Conservation (phyloP, 2,329 filamentous ascomycete genomes). For the Arachnomyces sp. region DNA sequence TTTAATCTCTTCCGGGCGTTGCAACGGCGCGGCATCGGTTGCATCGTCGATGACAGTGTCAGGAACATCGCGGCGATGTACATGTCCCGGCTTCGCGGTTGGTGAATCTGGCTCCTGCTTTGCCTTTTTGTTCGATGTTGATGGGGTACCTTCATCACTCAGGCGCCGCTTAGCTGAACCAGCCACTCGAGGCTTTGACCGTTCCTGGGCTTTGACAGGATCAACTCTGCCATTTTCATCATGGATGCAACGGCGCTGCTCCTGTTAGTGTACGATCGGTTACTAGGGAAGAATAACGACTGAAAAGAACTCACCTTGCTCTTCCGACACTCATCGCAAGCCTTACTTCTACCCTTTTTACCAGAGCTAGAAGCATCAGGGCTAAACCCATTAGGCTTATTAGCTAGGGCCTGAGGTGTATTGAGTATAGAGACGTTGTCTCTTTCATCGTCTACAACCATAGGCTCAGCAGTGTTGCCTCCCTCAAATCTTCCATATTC, state of each 20-base stretch:
- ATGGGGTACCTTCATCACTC: conserved; percentile 31
- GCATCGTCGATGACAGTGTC: neutral
- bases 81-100: conserved; percentile 15
- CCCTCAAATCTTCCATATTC: no score
- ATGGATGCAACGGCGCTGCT: conserved; percentile 58
- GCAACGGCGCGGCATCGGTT: neutral
- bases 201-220: conserved; percentile 55
- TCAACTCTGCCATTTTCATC: conserved; percentile 59
- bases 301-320: conserved; percentile 50
- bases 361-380: conserved; percentile 33
- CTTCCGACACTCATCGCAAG: conserved; percentile 59
- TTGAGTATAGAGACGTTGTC: conserved; percentile 21
- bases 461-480: neutral
- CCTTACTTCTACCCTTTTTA: conserved; percentile 55
- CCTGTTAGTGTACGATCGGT: conserved; percentile 12
- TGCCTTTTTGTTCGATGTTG: conserved; percentile 22
- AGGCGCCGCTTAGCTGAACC: conserved; percentile 47
- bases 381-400: conserved; percentile 23
- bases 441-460: conserved; percentile 12
- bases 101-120: conserved; percentile 29
- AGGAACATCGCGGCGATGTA: conserved; percentile 1
- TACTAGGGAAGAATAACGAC: conserved; percentile 14
- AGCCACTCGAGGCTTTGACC: conserved; percentile 52
- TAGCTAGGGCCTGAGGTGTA: conserved; percentile 19
- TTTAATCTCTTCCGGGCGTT: neutral